These are phyloP conservation scores for Thelephora ganbajun DNA, from an alignment of 768 basidiomycete species.

Conservation along the genomic window DNA sequence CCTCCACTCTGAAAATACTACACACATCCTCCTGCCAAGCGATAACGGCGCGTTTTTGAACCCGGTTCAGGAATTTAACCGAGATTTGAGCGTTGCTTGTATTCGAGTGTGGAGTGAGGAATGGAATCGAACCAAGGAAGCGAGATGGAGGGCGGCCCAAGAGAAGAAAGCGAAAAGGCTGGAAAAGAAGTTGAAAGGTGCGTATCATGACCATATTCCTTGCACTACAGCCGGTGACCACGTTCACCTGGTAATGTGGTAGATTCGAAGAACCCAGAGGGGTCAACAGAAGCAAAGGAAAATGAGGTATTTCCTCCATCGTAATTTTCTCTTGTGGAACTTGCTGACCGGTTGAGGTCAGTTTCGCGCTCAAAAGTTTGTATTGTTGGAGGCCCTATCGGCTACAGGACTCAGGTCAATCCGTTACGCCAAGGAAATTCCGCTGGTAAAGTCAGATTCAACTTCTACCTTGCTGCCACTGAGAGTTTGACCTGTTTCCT, in stretches of 20 bases:
- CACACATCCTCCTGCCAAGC: constrained; percentile 64
- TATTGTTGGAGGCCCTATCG: constrained; percentile 84
- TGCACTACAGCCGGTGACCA: neutral
- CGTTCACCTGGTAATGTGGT: too few species aligned
- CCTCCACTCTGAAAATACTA: constrained; percentile 70
- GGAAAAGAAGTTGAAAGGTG: constrained; percentile 33
- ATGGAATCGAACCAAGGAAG: constrained; percentile 45
- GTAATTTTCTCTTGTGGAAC: too few species aligned
- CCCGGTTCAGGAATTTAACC: constrained; percentile 96
- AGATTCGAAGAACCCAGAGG: constrained; percentile 1
- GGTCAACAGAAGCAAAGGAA: constrained; percentile 1
- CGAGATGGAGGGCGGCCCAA: constrained; percentile 39
- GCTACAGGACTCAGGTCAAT: constrained; percentile 94
- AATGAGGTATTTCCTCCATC: constrained; percentile 6
- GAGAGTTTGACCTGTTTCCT: neutral
- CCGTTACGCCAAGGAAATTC: constrained; percentile 95
- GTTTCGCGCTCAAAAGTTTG: constrained; percentile 53
- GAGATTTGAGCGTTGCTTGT: constrained; percentile 84
- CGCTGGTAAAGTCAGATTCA: constrained; percentile 55
- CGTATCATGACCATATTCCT: constrained; percentile 7
- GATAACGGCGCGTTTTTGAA: constrained; percentile 86
- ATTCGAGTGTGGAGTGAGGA: constrained; percentile 84
- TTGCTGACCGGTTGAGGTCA: constrained; percentile 12
- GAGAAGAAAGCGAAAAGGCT: constrained; percentile 30
- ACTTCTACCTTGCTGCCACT: neutral